A percentile compares a stretch with the other conserved stretches of the same genome.
Evolutionary conservation across 2,329 filamentous ascomycete genomes (phyloP).

Genomic region (Pseudogymnoascus sp.): DNA sequence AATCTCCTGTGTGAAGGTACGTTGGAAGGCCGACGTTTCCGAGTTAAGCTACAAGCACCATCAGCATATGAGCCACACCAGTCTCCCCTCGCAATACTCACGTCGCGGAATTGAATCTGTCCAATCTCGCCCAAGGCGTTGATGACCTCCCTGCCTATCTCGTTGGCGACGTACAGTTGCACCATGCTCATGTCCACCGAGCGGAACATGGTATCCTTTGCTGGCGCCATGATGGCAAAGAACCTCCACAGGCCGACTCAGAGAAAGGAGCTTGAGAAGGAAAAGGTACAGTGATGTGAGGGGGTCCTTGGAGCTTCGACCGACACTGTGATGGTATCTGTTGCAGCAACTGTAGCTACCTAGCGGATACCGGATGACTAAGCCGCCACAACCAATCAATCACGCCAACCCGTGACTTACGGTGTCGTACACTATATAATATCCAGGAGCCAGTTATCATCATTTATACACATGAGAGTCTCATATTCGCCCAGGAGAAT

Average conservation of each 20-base stretch:
- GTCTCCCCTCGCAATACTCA: conserved; percentile 35
- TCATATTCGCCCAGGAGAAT: neutral
- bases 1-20: conserved; percentile 96
- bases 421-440: neutral
- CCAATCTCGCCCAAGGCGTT: conserved; percentile 94
- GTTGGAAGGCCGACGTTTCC: conserved; percentile 87
- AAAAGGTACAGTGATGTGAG: neutral
- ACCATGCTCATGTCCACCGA: conserved; percentile 99
- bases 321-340: conserved; percentile 4
- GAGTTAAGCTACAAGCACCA: conserved; percentile 66
- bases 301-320: neutral
- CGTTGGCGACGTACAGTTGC: conserved; percentile 98
- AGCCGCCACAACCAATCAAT: conserved; percentile 9
- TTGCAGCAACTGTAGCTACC: conserved; percentile 8
- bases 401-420: neutral
- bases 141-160: conserved; percentile 96
- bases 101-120: conserved; percentile 94
- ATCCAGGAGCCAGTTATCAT: neutral
- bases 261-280: conserved; percentile 4
- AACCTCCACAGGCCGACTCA: conserved; percentile 5
- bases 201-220: conserved; percentile 93
- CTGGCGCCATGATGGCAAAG: conserved; percentile 48
- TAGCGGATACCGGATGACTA: conserved; percentile 3
- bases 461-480: neutral
- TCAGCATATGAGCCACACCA: conserved; percentile 19